These are phyloP conservation scores for Calamus simplicifolius DNA, from an alignment of 176 grass and related monocot species.

Conservation along the genomic window DNA sequence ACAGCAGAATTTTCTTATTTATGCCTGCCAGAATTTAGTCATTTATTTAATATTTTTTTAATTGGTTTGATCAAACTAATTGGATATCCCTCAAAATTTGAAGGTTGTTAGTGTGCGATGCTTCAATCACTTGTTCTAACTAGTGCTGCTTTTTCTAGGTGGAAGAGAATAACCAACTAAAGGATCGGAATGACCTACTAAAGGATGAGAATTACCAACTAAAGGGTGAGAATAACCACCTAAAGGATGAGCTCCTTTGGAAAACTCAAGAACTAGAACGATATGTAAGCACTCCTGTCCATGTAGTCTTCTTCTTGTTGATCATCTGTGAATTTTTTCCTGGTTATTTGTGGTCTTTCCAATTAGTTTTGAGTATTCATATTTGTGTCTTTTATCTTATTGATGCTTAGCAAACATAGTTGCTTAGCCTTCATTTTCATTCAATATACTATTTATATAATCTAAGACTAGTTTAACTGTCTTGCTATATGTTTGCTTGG, in stretches of 20 bases:
- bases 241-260: conserved; percentile 62
- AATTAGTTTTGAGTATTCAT: background rate
- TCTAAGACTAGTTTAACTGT: background rate
- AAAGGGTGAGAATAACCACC: conserved; percentile 44
- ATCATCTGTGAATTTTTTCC: background rate
- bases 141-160: conserved; percentile 25
- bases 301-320: background rate
- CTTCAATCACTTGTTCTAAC: too few relatives aligned
- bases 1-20: too few relatives aligned
- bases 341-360: background rate
- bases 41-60: too few relatives aligned
- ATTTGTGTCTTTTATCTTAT: too few relatives aligned
- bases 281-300: conserved; percentile 31
- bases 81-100: too few relatives aligned
- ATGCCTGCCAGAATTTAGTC: too few relatives aligned
- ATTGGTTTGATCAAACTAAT: too few relatives aligned
- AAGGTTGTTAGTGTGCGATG: too few relatives aligned
- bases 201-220: conserved; percentile 33
- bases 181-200: conserved; percentile 42
- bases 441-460: background rate
- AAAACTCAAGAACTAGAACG: conserved; percentile 58
- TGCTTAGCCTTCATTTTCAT: conserved; percentile 1
- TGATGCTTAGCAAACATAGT: background rate
- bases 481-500: too few relatives aligned
- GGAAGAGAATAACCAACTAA: conserved; percentile 71